Base-by-base conservation (phyloP, 139 green algal genomes). In the Klebsormidium nitens region DNA sequence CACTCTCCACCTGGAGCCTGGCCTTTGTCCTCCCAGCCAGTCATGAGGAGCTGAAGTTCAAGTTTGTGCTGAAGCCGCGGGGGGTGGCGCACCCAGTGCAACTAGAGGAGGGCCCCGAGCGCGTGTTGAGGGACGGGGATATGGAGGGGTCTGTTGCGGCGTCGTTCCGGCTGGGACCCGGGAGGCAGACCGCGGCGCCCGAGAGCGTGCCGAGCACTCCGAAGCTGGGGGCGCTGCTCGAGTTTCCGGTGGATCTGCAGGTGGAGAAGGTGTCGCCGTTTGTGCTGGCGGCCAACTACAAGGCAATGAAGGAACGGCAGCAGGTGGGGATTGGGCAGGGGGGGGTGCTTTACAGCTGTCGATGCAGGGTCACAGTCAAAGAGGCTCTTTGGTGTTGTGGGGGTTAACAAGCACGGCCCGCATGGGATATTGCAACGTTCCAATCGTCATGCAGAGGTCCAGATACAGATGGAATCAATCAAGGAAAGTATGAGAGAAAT, bases 11-110 rank as follows among this genome's bases (percentile, higher is more conserved):
- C 3, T 76, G 68, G 68, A 28, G 71, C 46, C 59, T 76, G 28
- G 37, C 26, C 56, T 72, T 76, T 59, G 1, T 76, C n/a, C n/a
- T 66, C 26, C 58, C 68, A 48, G 32, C 46, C 28, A 14, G 59
- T 31, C 68, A 76, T 36, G 68, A 58, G 71, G 58, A 52, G 68
- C 44, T 70, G 38, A 8, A 11, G 5, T 32, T 70, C 5, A 52
- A 47, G 40, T 70, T 70, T 32, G 3, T 70, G 28, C 62, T 70
- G 8, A 70, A 70, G 37, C 62, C 37, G 26, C 5, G 38, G 5
- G 62, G 36, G 3, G 62, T 32, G 3, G 4, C 39, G 5, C 59
- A 40, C 59, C 62, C 62, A 37, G 61, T 3, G 4, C 4, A 61
- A 5, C 62, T 32, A 28, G 62, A 70, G 37, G 31, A 61, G 11